phyloP scores from a whole-genome alignment of 2,329 filamentous ascomycete species.

The Thelonectria discophora region DNA sequence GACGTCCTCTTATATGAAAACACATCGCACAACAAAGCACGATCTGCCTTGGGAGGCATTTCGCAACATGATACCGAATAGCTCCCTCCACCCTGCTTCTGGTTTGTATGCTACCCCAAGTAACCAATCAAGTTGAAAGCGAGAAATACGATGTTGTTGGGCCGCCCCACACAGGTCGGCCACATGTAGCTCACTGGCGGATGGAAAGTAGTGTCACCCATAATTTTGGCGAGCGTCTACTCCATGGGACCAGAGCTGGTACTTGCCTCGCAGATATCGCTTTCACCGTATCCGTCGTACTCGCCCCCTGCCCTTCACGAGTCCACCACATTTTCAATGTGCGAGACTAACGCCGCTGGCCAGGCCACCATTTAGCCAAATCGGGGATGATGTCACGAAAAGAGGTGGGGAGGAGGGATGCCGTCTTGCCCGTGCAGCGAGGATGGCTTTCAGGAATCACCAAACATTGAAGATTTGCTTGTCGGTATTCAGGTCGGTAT shows the following conservation, averaged over 20 bases:
- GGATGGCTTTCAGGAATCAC: neutral
- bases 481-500: no score
- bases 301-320: neutral
- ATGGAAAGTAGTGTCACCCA: constrained; percentile 7
- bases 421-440: neutral
- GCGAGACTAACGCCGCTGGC: neutral
- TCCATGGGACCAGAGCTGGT: neutral
- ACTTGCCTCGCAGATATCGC: neutral
- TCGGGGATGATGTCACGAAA: constrained; percentile 15
- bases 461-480: no score
- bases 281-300: neutral
- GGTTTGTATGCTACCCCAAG: neutral
- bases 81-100: constrained; percentile 23
- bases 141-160: constrained; percentile 35
- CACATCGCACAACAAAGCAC: neutral
- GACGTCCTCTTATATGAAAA: constrained; percentile 23
- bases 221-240: neutral
- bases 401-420: neutral
- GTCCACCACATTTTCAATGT: neutral
- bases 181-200: constrained; percentile 10
- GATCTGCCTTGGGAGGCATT: constrained; percentile 2
- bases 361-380: neutral
- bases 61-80: constrained; percentile 17
- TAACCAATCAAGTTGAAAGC: constrained; percentile 35
- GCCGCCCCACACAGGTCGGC: constrained; percentile 11